Conservation (phyloP, 352 stramenopile genomes). For the Pythium dissotocum region DNA sequence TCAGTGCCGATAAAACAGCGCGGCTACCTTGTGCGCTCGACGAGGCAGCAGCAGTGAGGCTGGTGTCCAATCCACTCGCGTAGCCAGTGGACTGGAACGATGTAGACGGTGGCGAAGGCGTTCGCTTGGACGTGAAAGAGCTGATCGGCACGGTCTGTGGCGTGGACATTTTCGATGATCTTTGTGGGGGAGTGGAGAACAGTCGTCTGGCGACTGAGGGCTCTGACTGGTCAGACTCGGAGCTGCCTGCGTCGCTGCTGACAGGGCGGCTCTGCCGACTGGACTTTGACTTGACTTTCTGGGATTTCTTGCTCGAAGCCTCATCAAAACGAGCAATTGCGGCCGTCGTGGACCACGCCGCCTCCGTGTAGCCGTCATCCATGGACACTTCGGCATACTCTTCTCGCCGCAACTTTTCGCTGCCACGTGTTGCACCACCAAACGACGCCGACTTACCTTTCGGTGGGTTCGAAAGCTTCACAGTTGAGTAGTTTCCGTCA, state of each 20-base stretch:
- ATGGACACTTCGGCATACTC: conserved; percentile 5
- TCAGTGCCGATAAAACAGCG: conserved; percentile 69
- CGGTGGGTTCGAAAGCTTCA: conserved; percentile 3
- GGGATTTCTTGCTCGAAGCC: conserved; percentile 8
- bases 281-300: background rate
- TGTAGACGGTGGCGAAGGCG: conserved; percentile 6
- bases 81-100: conserved; percentile 4
- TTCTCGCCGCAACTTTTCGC: conserved; percentile 5
- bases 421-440: background rate
- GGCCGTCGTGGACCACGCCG: conserved; percentile 11
- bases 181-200: conserved; percentile 23
- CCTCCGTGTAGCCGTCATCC: conserved; percentile 6
- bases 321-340: conserved; percentile 10
- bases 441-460: conserved; percentile 11
- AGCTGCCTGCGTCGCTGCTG: background rate
- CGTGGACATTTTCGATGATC: conserved; percentile 13
- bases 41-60: conserved; percentile 7
- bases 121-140: conserved; percentile 8
- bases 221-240: conserved; percentile 8
- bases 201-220: conserved; percentile 17
- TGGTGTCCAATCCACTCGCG: conserved; percentile 12
- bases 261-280: background rate
- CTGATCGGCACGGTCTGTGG: conserved; percentile 6
- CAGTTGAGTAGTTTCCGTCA: background rate
- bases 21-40: conserved; percentile 50